A percentile compares a stretch with the other conserved stretches of the same genome.
These are phyloP conservation scores for Chlamydomonas reinhardtii DNA, from an alignment of 163 green algal genomes.

Conservation along the genomic window DNA sequence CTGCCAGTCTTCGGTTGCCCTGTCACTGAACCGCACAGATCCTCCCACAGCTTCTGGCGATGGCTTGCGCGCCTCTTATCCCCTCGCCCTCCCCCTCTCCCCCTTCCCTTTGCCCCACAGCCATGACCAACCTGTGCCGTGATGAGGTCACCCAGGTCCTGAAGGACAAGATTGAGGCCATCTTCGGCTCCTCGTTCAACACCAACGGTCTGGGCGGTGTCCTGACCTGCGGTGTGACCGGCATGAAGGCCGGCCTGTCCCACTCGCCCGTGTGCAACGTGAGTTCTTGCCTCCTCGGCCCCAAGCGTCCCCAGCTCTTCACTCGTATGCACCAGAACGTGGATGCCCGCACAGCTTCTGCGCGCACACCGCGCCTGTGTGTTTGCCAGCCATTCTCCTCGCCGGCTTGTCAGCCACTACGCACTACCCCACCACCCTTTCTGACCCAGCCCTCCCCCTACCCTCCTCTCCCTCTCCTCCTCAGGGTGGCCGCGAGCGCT, in stretches of 20 bases:
- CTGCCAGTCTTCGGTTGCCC: neutral
- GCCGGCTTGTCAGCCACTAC: no score
- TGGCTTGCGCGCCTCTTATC: neutral
- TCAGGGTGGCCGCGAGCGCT: constrained; percentile 79
- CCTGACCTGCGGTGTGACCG: constrained; percentile 85
- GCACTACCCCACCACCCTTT: neutral
- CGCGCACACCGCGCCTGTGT: no score
- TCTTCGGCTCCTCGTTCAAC: constrained; percentile 92
- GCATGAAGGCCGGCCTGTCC: constrained; percentile 82
- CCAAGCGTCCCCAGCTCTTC: neutral
- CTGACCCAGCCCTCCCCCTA: neutral
- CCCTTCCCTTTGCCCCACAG: constrained; percentile 48
- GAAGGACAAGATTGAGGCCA: constrained; percentile 89
- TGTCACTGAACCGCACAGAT: neutral
- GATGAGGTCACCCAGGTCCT: constrained; percentile 88
- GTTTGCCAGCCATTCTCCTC: no score
- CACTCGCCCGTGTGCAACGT: constrained; percentile 75
- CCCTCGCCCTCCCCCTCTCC: neutral
- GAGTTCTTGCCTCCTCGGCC: neutral
- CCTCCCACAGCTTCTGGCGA: neutral
- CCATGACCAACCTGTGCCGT: constrained; percentile 91
- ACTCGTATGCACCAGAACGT: no score
- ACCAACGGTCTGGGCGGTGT: constrained; percentile 89
- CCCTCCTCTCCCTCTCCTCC: neutral
- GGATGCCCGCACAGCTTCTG: no score